These are phyloP conservation scores for Hirsutella rhossiliensis DNA, from an alignment of 2,329 filamentous ascomycete species.

Conservation along the genomic window DNA sequence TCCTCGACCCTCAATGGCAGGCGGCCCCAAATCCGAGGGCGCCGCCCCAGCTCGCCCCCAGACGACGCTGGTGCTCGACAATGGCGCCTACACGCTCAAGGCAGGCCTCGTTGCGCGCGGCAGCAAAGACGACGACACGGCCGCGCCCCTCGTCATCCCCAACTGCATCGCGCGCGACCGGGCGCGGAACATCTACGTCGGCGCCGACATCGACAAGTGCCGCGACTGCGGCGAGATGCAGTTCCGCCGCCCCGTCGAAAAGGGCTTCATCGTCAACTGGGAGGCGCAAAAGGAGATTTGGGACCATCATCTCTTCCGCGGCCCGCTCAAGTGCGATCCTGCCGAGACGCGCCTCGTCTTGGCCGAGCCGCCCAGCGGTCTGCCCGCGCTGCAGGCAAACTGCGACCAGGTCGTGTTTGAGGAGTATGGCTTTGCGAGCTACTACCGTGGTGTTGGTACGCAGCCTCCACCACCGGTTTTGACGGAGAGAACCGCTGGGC, in stretches of 20 bases:
- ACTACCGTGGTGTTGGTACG: conserved; percentile 62
- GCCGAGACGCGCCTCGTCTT: conserved; percentile 73
- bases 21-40: conserved; percentile 39
- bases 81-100: conserved; percentile 86
- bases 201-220: conserved; percentile 64
- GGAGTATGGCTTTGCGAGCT: conserved; percentile 85
- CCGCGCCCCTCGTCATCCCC: conserved; percentile 61
- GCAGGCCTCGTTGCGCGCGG: conserved; percentile 57
- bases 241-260: conserved; percentile 84
- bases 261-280: conserved; percentile 93
- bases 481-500: no score
- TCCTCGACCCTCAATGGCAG: conserved; percentile 21
- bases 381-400: conserved; percentile 72
- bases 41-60: conserved; percentile 39
- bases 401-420: conserved; percentile 97
- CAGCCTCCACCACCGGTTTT: neutral
- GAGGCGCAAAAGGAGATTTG: conserved; percentile 92
- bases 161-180: conserved; percentile 84
- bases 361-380: conserved; percentile 73
- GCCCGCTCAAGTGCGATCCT: conserved; percentile 48
- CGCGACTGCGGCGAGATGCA: conserved; percentile 80
- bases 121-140: conserved; percentile 27
- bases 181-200: conserved; percentile 67
- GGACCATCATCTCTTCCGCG: conserved; percentile 45
- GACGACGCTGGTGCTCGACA: conserved; percentile 79